These are phyloP conservation scores for Ochetophila trinervis DNA, from an alignment of 306 rosid species.

Conservation along the genomic window DNA sequence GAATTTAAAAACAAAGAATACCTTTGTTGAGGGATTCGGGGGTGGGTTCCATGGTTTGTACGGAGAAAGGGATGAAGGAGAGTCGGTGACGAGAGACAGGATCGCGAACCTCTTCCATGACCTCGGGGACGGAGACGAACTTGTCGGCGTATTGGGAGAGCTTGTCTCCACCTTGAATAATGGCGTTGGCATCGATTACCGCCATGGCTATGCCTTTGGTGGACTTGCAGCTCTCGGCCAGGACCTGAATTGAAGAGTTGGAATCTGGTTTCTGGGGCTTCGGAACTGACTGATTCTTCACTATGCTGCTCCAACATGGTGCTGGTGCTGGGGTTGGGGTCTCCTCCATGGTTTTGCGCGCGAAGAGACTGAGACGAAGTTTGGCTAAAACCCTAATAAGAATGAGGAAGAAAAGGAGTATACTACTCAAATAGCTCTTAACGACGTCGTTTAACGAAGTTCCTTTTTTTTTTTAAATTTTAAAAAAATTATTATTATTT, in stretches of 20 bases:
- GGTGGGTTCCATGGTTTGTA: constrained; percentile 75
- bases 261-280: constrained; percentile 37
- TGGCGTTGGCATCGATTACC: constrained; percentile 77
- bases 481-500: no score
- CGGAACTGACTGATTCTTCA: constrained; percentile 47
- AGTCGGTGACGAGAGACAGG: constrained; percentile 90
- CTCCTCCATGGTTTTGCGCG: constrained; percentile 39
- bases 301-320: constrained; percentile 59
- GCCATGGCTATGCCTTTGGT: constrained; percentile 63
- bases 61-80: constrained; percentile 61
- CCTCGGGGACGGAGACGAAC: constrained; percentile 68
- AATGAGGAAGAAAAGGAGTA: not conserved
- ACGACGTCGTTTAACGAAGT: no score
- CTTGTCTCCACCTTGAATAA: constrained; percentile 65
- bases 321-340: constrained; percentile 9
- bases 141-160: constrained; percentile 64
- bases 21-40: constrained; percentile 79
- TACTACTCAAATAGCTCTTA: no score
- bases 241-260: constrained; percentile 21
- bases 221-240: constrained; percentile 57
- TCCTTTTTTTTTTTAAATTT: no score
- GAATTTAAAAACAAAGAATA: constrained; percentile 7
- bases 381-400: constrained; percentile 17
- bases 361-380: not conserved
- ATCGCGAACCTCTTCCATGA: constrained; percentile 79